Base-by-base conservation (phyloP, 2,329 filamentous ascomycete genomes). In the Volutella citrinella region DNA sequence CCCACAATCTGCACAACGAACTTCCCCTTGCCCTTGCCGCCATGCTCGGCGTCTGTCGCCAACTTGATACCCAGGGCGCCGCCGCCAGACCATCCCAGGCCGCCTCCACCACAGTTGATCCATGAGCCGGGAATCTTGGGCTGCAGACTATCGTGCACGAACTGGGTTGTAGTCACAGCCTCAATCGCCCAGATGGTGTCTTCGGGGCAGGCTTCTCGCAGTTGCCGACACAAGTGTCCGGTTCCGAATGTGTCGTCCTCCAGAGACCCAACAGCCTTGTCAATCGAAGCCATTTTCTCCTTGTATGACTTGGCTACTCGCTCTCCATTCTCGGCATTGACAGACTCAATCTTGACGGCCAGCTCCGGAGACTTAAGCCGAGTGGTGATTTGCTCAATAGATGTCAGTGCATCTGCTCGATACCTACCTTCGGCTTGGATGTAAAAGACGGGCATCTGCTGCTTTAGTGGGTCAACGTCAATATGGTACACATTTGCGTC, bases 41-140 rank as follows among this genome's bases (percentile, higher is more conserved):
- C 63, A 31, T 65, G 62, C 44, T 63, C 60, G 5, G 45, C 48
- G 18, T 64, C 60, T 1, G 56, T 77, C 0, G 84, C 87, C 7
- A 91, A 72, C 56, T 90, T 89, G 53, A 90, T 81, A 3, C 86
- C 87, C 4, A 91, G 59, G 0, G 83, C 82, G 32, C 68, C 86
- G 11, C 87, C 86, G 11, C 85, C 86, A 10, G 80, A 85, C 86
- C 86, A 91, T 3, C 86, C 86, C 0, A 91, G 76, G 3, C 87
- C 87, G 11, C 84, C 86, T 1, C 83, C 86, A 2, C 86, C 86
- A 54, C 85, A 90, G 57, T 89, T 90, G 51, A 91, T 78, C 82
- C 82, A 89, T 1, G 78, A 80, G 0, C 84, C 84, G 0, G 86
- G 85, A 0, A 78, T 53, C 0, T 72, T 80, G 4, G 79, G 73